Evolutionary conservation across 495 filamentous ascomycete genomes (phyloP), one percentile per base, ranked within the genome.

Genomic region (Usnea hakonensis): DNA sequence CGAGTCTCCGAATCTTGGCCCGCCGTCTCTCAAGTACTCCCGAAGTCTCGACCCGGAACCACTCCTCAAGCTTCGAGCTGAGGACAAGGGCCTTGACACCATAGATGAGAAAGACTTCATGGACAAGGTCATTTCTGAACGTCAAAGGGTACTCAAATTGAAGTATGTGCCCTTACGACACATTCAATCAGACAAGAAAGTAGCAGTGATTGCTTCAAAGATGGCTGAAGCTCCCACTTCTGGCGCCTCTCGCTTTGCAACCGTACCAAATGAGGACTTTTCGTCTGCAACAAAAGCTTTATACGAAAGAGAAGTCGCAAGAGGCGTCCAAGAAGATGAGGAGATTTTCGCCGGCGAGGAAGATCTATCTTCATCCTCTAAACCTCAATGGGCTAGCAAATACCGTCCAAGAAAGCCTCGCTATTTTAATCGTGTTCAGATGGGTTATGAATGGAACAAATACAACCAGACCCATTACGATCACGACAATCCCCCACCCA

Each of bases 391-490:
- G 94, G 89, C 91, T 19, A 82, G 84, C 71, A 95, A 95, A 73
- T 88, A 96, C 70, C 85, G 91, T 19, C 93, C 95, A 28, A 82
- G 94, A 57, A 97, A 97, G 76, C 95, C 94, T 13, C 83, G 90
- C 36, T 97, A 97, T 76, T 97, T 99, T 81, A 97, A 97, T 71
- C 86, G 94, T 26, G 92, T 97, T 44, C 91, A 96, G 74, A 97
- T 96, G 90, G 94, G 94, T 44, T 99, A 97, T 74, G 94, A 99
- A 72, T 99, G 94, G 94, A 99, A 99, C 73, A 99, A 99, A 71
- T 99, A 99, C 79, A 99, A 99, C 69, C 94, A 99, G 74, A 99
- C 94, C 2, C 94, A 99, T 77, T 99, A 99, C 76, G 95, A 97
- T 70, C 93, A 97, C 73, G 95, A 97, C 69, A 96, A 99, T 68